These are phyloP conservation scores for Melanogaster broomeanus DNA, from an alignment of 768 basidiomycete genomes.

Conservation along the genomic window DNA sequence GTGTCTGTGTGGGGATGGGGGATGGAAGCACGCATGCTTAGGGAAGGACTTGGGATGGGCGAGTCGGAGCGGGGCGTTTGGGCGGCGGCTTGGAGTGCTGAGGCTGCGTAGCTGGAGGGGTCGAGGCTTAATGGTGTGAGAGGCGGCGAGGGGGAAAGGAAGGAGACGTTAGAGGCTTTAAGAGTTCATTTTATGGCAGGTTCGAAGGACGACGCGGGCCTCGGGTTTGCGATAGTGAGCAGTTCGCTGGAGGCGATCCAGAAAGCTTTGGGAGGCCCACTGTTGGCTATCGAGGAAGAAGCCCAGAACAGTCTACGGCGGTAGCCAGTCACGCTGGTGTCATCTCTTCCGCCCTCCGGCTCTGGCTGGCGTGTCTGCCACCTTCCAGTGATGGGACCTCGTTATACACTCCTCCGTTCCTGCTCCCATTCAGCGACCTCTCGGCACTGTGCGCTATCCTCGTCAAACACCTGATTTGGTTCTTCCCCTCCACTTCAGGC, in stretches of 20 bases:
- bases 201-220: constrained; percentile 19
- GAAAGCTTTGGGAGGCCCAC: constrained; percentile 18
- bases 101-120: constrained; percentile 77
- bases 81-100: constrained; percentile 38
- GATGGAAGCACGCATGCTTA: constrained; percentile 49
- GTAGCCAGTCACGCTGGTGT: constrained; percentile 37
- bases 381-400: constrained; percentile 37
- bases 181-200: constrained; percentile 39
- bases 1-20: constrained; percentile 79
- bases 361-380: constrained; percentile 67
- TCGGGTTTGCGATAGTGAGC: constrained; percentile 38
- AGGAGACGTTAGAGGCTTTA: constrained; percentile 36
- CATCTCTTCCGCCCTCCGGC: constrained; percentile 52
- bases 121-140: constrained; percentile 67
- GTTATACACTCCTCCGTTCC: constrained; percentile 56
- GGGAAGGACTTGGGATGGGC: constrained; percentile 33
- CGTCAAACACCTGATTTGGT: constrained; percentile 56
- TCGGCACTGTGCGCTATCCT: constrained; percentile 53
- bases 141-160: constrained; percentile 66
- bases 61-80: constrained; percentile 32
- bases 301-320: constrained; percentile 17
- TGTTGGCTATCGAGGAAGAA: not conserved
- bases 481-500: constrained; percentile 14
- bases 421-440: constrained; percentile 57
- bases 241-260: constrained; percentile 38